Percentiles rank a stretch among this genome's conserved stretches.
phyloP scores from a whole-genome alignment of 78 protist genomes.

The Anaeramoeba flamelloides region DNA sequence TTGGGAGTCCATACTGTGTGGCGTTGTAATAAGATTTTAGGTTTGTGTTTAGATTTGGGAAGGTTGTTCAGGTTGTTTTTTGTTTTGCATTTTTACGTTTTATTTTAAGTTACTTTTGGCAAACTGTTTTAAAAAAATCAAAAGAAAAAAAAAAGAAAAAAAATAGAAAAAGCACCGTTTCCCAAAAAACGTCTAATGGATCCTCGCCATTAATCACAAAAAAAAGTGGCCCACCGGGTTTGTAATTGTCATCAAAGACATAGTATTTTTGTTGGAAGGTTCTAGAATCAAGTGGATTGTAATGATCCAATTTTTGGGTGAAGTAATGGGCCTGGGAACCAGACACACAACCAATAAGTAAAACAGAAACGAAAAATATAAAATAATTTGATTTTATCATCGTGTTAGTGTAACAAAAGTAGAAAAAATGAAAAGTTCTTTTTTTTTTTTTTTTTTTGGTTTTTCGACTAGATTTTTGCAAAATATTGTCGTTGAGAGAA shows the following conservation, averaged over 20 bases:
- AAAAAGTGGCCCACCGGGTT: not conserved
- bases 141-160: not conserved
- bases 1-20: not conserved
- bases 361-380: not conserved
- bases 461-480: too few relatives aligned
- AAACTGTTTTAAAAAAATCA: too few relatives aligned
- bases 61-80: not conserved
- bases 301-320: constrained; percentile 37
- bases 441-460: too few relatives aligned
- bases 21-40: not conserved
- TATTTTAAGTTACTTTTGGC: too few relatives aligned
- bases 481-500: too few relatives aligned
- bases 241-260: constrained; percentile 19
- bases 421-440: too few relatives aligned
- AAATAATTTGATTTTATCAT: too few relatives aligned
- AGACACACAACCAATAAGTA: not conserved
- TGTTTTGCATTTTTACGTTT: too few relatives aligned
- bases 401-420: too few relatives aligned
- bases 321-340: not conserved
- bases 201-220: not conserved
- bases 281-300: constrained; percentile 15
- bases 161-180: not conserved
- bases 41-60: not conserved
- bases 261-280: constrained; percentile 37
- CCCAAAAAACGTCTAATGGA: not conserved